Percentiles rank a stretch among this genome's conserved stretches.
Evolutionary conservation across 495 filamentous ascomycete species (phyloP).

Genomic region (Xylaria grammica): DNA sequence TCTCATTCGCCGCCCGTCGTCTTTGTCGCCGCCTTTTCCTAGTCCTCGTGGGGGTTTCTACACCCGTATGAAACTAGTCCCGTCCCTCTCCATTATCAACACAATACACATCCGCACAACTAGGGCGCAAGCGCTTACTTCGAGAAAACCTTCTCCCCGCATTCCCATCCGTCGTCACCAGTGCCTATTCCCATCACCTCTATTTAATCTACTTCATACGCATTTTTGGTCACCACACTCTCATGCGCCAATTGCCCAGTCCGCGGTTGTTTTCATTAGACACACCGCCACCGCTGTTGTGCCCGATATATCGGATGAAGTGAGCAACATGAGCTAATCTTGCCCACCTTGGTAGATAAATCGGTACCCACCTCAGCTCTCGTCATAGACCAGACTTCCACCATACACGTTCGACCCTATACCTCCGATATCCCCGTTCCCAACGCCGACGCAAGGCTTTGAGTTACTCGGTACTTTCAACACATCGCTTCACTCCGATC

Average conservation of each 20-base stretch:
- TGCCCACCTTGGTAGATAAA: slow-evolving; percentile 9
- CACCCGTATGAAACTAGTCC: slow-evolving; percentile 1
- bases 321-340: slow-evolving; percentile 19
- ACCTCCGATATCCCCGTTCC: slow-evolving; percentile 24
- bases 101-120: background rate
- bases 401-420: background rate
- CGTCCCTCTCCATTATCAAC: background rate
- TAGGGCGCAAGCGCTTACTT: slow-evolving; percentile 18
- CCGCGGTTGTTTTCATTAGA: background rate
- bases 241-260: slow-evolving; percentile 7
- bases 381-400: slow-evolving; percentile 21
- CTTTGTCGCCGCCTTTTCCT: slow-evolving; percentile 4
- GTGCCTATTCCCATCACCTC: slow-evolving; percentile 29
- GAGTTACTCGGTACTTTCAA: slow-evolving; percentile 6
- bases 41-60: background rate
- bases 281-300: slow-evolving; percentile 5
- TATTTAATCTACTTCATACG: slow-evolving; percentile 30
- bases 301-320: background rate
- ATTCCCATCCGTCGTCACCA: slow-evolving; percentile 34
- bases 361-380: slow-evolving; percentile 20
- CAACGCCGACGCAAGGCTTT: slow-evolving; percentile 11
- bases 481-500: background rate
- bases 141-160: slow-evolving; percentile 38
- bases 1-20: background rate
- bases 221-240: slow-evolving; percentile 15